These are phyloP conservation scores for Talaromyces albobiverticillius DNA, from an alignment of 2,329 filamentous ascomycete species.

Conservation along the genomic window DNA sequence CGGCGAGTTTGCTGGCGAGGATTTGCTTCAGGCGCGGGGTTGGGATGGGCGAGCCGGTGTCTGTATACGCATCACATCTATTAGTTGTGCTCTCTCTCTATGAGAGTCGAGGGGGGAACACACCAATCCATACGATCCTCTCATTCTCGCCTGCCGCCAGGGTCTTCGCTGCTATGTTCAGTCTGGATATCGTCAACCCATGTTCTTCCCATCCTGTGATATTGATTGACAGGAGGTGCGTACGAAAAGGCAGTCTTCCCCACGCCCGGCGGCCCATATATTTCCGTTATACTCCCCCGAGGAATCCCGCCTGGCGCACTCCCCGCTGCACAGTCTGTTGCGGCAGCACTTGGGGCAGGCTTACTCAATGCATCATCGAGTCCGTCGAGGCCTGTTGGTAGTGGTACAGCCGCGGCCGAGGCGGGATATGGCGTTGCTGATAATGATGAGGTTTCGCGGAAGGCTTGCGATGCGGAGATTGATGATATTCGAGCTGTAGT, in stretches of 20 bases:
- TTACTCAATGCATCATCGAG: conserved; percentile 43
- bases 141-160: conserved; percentile 57
- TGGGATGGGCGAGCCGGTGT: conserved; percentile 51
- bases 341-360: background rate
- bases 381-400: conserved; percentile 45
- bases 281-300: conserved; percentile 76
- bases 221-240: conserved; percentile 28
- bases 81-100: too few species aligned
- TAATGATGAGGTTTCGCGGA: conserved; percentile 23
- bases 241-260: conserved; percentile 85
- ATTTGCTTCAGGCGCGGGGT: conserved; percentile 48
- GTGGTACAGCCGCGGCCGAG: conserved; percentile 17
- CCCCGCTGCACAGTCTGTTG: background rate
- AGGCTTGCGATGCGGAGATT: conserved; percentile 36
- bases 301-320: conserved; percentile 58
- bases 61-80: too few species aligned
- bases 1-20: conserved; percentile 26
- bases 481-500: conserved; percentile 29
- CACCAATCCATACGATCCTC: conserved; percentile 79
- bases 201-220: too few species aligned
- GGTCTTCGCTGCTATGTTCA: conserved; percentile 66
- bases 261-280: conserved; percentile 81
- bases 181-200: conserved; percentile 50
- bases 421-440: background rate
- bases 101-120: background rate